Conservation (phyloP, 2,329 filamentous ascomycete genomes). For the Rhinocladiella similis region DNA sequence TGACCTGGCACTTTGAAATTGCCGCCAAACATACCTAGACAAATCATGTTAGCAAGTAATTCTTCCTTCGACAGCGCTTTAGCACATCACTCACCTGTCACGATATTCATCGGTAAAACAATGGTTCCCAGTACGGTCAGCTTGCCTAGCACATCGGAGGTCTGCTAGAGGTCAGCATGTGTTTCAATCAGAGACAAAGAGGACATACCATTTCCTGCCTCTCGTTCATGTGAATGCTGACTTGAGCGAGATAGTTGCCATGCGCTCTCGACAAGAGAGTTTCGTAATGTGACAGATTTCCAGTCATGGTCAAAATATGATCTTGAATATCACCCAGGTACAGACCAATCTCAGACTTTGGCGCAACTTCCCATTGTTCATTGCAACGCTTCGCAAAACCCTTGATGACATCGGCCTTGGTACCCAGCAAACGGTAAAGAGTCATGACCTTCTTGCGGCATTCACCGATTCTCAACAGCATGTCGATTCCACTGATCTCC, state of each 20-base stretch:
- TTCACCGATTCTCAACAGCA: constrained; percentile 89
- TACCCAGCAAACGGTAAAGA: constrained; percentile 86
- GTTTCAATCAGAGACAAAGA: neutral
- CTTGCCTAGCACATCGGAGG: constrained; percentile 90
- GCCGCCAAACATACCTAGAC: constrained; percentile 49
- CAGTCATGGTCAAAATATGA: constrained; percentile 98
- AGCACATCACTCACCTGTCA: constrained; percentile 77
- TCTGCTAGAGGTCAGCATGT: constrained; percentile 40
- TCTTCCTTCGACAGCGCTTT: neutral
- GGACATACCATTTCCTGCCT: constrained; percentile 72
- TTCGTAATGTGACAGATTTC: constrained; percentile 92
- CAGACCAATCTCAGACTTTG: constrained; percentile 91
- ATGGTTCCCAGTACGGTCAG: constrained; percentile 96
- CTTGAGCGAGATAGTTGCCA: constrained; percentile 97
- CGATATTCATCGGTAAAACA: constrained; percentile 97
- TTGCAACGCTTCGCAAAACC: constrained; percentile 98
- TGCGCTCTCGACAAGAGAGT: constrained; percentile 93
- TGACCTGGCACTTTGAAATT: constrained; percentile 96
- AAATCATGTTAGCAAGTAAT: neutral
- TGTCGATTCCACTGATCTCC: constrained; percentile 65
- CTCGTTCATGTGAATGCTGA: constrained; percentile 99
- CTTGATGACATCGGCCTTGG: constrained; percentile 99
- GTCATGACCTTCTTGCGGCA: constrained; percentile 98
- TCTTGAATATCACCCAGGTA: constrained; percentile 98
- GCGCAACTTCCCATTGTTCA: constrained; percentile 95